Base-by-base conservation (phyloP, 2,329 filamentous ascomycete species). In the Microascus cirrosus region DNA sequence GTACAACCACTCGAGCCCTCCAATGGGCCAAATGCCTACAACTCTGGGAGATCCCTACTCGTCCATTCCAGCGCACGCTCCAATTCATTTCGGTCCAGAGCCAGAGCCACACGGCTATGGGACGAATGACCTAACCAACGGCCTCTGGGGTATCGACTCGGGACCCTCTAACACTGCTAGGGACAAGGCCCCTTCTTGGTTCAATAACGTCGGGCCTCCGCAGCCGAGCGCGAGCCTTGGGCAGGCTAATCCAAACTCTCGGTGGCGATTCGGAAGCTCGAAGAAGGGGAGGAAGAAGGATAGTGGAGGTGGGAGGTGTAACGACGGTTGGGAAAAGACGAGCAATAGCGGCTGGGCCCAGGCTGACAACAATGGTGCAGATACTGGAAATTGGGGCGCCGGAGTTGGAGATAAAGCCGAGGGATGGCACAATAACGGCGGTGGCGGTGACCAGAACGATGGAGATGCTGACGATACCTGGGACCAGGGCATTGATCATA, bases 151-250 rank as follows among this genome's bases (percentile, higher is more conserved):
- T 25, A 36, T 51, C 52, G 34, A 11, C 58, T 55, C 61, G 12
- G 45, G 28, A 12, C 63, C 58, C 2, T 50, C 64, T 4, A 6
- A 56, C 32, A 61, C 60, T 1, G 64, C 58, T 53, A 65, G 66
- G 58, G 59, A 55, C 42, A 65, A 62, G 42, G 65, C 64, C 34
- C 61, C 63, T 25, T 60, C 58, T 11, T 65, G 65, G 10, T 57
- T 57, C 11, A 67, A 70, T 61, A 71, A 72, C 50, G 65, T 71
- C 36, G 65, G 62, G 1, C 68, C 69, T 2, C 56, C 45, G 64
- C 59, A 57, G 65, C 66, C 60, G 60, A 60, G 59, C 20, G 20
- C 18, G 22, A 28, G 22, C 10, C 28, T 57, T 32, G 20, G 51
- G 13, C 11, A 53, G 24, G 24, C 51, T n/a, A 53, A 53, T 25